Evolutionary conservation across 148 eudicot genomes (phyloP), one percentile per base, ranked within the genome.

Genomic region (Camellia granthamiana): DNA sequence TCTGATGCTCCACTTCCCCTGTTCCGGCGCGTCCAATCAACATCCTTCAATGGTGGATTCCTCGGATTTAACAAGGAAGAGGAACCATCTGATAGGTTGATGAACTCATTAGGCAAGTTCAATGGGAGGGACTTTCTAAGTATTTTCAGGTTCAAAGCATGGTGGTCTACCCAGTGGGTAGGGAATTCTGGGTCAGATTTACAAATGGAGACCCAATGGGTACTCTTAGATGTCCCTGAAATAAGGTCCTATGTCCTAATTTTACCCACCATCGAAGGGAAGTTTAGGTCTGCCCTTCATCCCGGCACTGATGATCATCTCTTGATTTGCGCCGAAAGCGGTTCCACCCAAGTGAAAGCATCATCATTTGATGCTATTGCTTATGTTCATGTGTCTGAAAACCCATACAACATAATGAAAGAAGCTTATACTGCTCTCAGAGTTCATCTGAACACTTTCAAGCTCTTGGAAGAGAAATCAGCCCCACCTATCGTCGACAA

Each of bases 151-250:
- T 91, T 91, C 85, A 91, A 91, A 69, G 87, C 93, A 3, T 91
- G 91, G 95, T 91, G 95, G 95, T 87, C 93, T 63, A 91, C 95
- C 21, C 95, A 90, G 52, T 91, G 95, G 95, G 89, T 87, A 1
- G 95, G 93, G 6, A 88, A 54, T 6, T 84, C 81, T 61, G 92
- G 92, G 7, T 90, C 92, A 1, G 89, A 91, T 77, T 76, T 91
- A 30, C 91, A 88, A 80, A 84, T 84, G 87, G 95, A 91, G 78
- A 91, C 95, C 10, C 95, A 90, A 75, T 88, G 93, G 91, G 76
- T 91, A 6, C 80, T 91, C 76, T 61, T 91, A 16, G 87, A 91
- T 61, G 89, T 88, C 73, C 93, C 91, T 23, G 93, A 91, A 56
- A 84, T 79, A 19, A 70, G 80, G 58, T 83, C 93, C 19, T 90